Evolutionary conservation across 1,284 basidiomycete species (phyloP).

Genomic region (Agroathelia rolfsii): DNA sequence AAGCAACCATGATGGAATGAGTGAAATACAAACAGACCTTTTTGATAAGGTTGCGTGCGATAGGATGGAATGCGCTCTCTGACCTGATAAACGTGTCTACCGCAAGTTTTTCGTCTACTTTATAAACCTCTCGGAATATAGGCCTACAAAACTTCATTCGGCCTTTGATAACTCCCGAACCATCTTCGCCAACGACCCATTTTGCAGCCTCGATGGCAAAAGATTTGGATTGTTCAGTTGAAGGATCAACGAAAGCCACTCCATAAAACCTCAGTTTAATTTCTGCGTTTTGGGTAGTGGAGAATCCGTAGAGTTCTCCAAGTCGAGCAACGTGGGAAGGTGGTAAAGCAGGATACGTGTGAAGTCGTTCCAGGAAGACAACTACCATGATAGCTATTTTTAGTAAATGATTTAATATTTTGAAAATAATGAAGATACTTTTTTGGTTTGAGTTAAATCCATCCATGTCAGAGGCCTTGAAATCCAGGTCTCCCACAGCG

Average conservation of each 20-base stretch:
- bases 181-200: constrained; percentile 61
- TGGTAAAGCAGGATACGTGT: constrained; percentile 45
- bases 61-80: constrained; percentile 64
- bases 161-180: constrained; percentile 52
- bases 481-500: constrained; percentile 34
- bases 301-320: constrained; percentile 43
- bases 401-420: no score
- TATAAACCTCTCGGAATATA: constrained; percentile 41
- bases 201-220: constrained; percentile 48
- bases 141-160: constrained; percentile 81
- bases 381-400: constrained; percentile 27
- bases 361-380: constrained; percentile 67
- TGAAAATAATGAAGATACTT: constrained; percentile 35
- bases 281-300: constrained; percentile 55
- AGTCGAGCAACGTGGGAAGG: constrained; percentile 44
- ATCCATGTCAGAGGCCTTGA: constrained; percentile 44
- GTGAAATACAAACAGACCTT: constrained; percentile 43
- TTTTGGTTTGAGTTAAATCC: constrained; percentile 61
- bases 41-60: constrained; percentile 63
- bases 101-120: constrained; percentile 57
- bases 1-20: no score
- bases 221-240: constrained; percentile 35
- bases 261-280: constrained; percentile 66
- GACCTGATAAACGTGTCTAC: constrained; percentile 42
- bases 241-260: constrained; percentile 43